Percentiles rank a stretch among this genome's conserved stretches.
Evolutionary conservation across 2,329 filamentous ascomycete genomes (phyloP).

Genomic region (Dendrostoma leiphaemia): DNA sequence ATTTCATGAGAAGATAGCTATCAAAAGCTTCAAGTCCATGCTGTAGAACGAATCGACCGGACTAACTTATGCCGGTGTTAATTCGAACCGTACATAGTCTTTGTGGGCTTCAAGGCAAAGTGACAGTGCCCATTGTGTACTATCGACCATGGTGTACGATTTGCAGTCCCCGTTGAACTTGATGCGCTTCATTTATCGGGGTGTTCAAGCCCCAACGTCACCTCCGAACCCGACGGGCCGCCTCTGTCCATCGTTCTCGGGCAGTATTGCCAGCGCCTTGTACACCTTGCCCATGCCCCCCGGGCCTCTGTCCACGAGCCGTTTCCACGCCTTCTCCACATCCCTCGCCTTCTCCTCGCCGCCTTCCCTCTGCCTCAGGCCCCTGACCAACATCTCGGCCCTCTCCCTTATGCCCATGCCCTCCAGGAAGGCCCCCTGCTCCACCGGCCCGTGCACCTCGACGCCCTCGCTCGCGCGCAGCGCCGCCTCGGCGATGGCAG

Average conservation of each 20-base stretch:
- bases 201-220: conserved; percentile 38
- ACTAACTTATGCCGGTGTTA: too few relatives aligned
- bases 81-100: too few relatives aligned
- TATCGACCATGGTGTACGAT: neutral
- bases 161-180: neutral
- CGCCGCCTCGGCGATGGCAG: conserved; percentile 79
- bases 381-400: conserved; percentile 63
- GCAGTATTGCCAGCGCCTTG: conserved; percentile 87
- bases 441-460: conserved; percentile 89
- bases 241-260: conserved; percentile 70
- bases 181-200: neutral
- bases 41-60: too few relatives aligned
- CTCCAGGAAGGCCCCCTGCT: conserved; percentile 77
- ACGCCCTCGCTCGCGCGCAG: conserved; percentile 72
- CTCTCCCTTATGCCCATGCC: conserved; percentile 81
- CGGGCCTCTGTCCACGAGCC: conserved; percentile 78
- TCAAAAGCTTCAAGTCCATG: too few relatives aligned
- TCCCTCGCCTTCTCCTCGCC: conserved; percentile 51
- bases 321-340: conserved; percentile 72
- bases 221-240: conserved; percentile 92
- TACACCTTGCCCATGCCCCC: conserved; percentile 94
- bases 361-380: conserved; percentile 23
- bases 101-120: too few relatives aligned
- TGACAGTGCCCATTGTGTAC: too few relatives aligned
- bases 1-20: too few relatives aligned